Evolutionary conservation across 2,329 filamentous ascomycete genomes (phyloP), one percentile per base, ranked within the genome.

Genomic region (Trichoderma atrobrunneum): DNA sequence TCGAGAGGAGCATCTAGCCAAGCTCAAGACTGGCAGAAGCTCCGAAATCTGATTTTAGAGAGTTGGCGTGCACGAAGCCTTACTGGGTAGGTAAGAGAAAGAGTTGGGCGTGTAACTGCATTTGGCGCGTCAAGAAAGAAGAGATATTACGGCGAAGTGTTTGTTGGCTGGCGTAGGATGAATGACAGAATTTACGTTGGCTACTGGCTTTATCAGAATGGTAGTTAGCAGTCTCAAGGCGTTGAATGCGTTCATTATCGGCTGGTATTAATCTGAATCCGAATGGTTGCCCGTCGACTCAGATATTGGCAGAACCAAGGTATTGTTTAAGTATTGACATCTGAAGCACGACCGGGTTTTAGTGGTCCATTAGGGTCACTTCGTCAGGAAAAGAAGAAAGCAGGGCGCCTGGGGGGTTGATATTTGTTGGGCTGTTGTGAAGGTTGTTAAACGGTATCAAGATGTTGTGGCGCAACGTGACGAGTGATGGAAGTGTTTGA

Each of bases 401-500:
- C 64, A 67, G 24, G 43, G 61, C 67, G 75, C 77, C 76, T 76
- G 78, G 76, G 77, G 76, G 77, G 77, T 78, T 77, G 80, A 77
- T 77, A 78, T 77, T 43, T 81, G 79, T 75, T 78, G 80, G 76
- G 65, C 75, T 75, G 79, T 73, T 78, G 79, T 77, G 28, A 34
- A 21, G 57, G 78, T 76, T 81, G 78, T 76, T 76, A 81, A 81
- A 78, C 65, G 77, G 77, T 81, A 81, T 79, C 78, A 82, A 79
- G 76, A 77, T 79, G 78, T 77, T 75, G 80, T 79, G 79, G 81
- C 78, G 77, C 78, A 78, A 80, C 76, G 78, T 76, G 78, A 80
- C 79, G 78, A 79, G 76, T 80, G 81, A 81, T 78, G 79, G 79
- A 80, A 80, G 78, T 79, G 78, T 80, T 80, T 82, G 78, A 81